Base-by-base conservation (phyloP, 192 early-diverging fungal genomes). In the Kickxella alabastrina region DNA sequence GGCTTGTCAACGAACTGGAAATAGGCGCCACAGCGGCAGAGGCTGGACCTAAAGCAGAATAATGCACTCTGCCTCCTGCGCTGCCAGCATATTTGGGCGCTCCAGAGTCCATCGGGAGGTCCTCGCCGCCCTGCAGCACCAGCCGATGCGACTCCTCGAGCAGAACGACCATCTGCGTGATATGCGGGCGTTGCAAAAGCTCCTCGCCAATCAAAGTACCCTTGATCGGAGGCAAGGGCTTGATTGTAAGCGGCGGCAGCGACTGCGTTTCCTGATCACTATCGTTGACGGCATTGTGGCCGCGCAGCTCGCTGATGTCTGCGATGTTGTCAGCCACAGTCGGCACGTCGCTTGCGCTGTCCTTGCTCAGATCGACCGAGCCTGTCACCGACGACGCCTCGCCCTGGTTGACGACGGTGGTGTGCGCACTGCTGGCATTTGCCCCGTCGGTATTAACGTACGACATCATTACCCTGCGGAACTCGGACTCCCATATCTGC, bases 81-180 rank as follows among this genome's bases (percentile, higher is more conserved):
- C 26, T 43, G 28, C 23, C 23, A 34, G 22, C 41, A 25, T 59
- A 26, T 18, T 17, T 21, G n/a, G 24, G 46, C 39, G 31, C 8
- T 24, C 19, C 41, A 24, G 12, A 28, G 44, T 32, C 3, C 14
- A 18, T 46, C 31, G 19, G 31, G 17, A 36, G 40, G 3, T 13
- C 42, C 7, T 46, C 43, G 6, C 43, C 23, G 25, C 18, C 42
- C 18, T 52, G 48, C 37, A 74, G 43, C 17, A 74, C 71, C 17
- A 66, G 52, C 12, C 71, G 55, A 35, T 74, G 71, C 24, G 71
- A 63, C 49, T 67, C 64, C 38, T 74, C 64, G 15, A 74, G 71
- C 55, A 74, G 35, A 50, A 74, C 31, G 4, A 74, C 54, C 64
- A 74, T 62, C 24, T 62, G 71, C n/a, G 65, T 54, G 41, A 74